A percentile compares a stretch with the other conserved stretches of the same genome.
Evolutionary conservation across 257 asterid genomes (phyloP).

Genomic region (Galeopsis tetrahit): DNA sequence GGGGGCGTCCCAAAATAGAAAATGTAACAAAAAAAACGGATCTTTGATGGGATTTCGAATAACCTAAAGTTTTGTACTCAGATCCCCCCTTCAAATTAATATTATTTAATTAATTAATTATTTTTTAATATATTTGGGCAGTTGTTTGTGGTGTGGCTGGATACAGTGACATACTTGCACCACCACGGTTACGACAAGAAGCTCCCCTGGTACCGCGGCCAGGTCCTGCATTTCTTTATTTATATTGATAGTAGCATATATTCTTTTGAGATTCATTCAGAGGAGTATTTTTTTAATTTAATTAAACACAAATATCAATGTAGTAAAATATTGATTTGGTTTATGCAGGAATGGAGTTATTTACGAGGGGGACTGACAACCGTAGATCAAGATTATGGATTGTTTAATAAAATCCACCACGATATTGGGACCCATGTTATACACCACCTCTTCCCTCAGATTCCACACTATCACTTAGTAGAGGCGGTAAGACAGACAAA

Average conservation of each 20-base stretch:
- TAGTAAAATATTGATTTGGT: neutral
- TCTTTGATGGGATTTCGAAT: neutral
- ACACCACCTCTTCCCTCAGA: constrained; percentile 92
- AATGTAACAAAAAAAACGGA: neutral
- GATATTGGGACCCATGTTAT: constrained; percentile 93
- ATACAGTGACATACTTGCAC: constrained; percentile 77
- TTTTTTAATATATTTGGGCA: constrained; percentile 26
- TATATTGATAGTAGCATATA: neutral
- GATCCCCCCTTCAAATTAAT: neutral
- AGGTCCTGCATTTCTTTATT: constrained; percentile 45
- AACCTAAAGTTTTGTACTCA: too few relatives aligned
- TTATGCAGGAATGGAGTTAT: constrained; percentile 85
- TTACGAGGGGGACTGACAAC: constrained; percentile 90
- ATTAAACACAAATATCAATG: neutral
- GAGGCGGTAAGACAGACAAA: constrained; percentile 66
- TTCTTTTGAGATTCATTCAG: constrained; percentile 4
- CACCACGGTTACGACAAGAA: constrained; percentile 84
- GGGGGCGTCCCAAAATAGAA: neutral
- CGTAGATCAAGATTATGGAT: constrained; percentile 83
- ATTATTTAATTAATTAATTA: neutral
- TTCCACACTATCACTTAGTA: constrained; percentile 78
- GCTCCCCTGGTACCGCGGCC: constrained; percentile 92
- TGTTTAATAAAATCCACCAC: constrained; percentile 77
- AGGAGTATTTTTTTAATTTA: too few relatives aligned
- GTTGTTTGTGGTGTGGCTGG: constrained; percentile 88